These are phyloP conservation scores for Turritis glabra DNA, from an alignment of 345 rosid species.

Conservation along the genomic window DNA sequence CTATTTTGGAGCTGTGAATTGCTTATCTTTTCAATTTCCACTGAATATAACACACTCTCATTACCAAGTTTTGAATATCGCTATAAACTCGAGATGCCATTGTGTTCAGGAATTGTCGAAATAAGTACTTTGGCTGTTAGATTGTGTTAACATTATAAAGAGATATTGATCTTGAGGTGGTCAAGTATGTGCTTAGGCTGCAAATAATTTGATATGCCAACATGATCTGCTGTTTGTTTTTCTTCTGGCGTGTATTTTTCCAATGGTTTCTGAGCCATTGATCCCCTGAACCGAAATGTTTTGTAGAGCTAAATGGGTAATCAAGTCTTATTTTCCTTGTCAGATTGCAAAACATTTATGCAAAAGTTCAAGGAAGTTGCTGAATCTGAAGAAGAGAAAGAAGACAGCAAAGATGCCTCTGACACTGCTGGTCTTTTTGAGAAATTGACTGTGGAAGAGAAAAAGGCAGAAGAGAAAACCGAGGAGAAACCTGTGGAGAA, in stretches of 20 bases:
- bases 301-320: neutral
- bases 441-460: slow-evolving; percentile 70
- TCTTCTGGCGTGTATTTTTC: neutral
- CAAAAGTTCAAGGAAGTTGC: slow-evolving; percentile 69
- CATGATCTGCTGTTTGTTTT: neutral
- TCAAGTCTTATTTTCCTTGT: neutral
- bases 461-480: slow-evolving; percentile 52
- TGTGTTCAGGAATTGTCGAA: neutral
- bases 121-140: neutral
- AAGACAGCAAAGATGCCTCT: slow-evolving; percentile 73
- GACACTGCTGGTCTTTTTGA: slow-evolving; percentile 71
- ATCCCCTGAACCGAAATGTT: neutral
- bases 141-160: neutral
- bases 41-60: neutral
- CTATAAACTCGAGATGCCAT: neutral
- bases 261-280: neutral
- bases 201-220: neutral
- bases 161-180: neutral
- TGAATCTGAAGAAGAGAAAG: slow-evolving; percentile 58
- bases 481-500: slow-evolving; percentile 49
- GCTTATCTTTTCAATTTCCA: neutral
- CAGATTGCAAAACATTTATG: slow-evolving; percentile 92
- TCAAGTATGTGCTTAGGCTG: slow-evolving; percentile 8
- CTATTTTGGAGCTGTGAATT: neutral
- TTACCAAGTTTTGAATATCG: neutral